These are phyloP conservation scores for Cladosporium cucumerinum DNA, from an alignment of 2,329 filamentous ascomycete genomes.

Conservation along the genomic window DNA sequence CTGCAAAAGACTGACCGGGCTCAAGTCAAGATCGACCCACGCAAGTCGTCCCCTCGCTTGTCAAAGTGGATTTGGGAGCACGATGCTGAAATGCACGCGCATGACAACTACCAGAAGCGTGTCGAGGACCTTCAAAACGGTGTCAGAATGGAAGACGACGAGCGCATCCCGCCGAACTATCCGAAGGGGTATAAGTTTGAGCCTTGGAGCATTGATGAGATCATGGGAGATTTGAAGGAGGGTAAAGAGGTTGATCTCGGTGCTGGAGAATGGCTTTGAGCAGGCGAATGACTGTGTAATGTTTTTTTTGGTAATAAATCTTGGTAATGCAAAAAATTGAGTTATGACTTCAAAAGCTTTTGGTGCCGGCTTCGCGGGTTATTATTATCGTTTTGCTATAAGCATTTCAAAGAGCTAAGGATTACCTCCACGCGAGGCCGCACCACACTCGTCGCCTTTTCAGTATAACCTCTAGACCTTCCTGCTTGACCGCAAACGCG, in stretches of 20 bases:
- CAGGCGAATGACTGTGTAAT: background rate
- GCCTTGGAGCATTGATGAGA: conserved; percentile 44
- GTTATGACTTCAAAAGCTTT: background rate
- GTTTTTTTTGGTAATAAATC: background rate
- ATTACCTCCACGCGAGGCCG: no score
- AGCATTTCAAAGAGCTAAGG: no score
- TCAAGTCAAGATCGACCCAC: conserved; percentile 15
- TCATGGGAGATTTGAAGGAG: conserved; percentile 39
- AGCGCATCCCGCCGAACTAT: conserved; percentile 39
- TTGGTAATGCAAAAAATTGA: background rate
- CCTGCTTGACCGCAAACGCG: background rate
- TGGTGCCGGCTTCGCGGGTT: background rate
- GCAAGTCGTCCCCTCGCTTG: conserved; percentile 7
- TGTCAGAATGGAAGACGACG: conserved; percentile 38
- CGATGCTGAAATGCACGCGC: conserved; percentile 23
- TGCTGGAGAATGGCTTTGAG: conserved; percentile 29
- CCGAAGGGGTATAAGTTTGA: conserved; percentile 33
- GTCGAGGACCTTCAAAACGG: conserved; percentile 40
- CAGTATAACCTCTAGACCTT: background rate
- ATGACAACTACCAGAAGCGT: conserved; percentile 21
- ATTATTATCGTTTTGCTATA: background rate
- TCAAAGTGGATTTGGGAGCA: conserved; percentile 22
- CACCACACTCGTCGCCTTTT: background rate
- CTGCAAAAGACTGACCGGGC: conserved; percentile 15
- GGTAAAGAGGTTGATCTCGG: conserved; percentile 37